Base-by-base conservation (phyloP, 495 filamentous ascomycete species). In the Apiosordaria backusii region DNA sequence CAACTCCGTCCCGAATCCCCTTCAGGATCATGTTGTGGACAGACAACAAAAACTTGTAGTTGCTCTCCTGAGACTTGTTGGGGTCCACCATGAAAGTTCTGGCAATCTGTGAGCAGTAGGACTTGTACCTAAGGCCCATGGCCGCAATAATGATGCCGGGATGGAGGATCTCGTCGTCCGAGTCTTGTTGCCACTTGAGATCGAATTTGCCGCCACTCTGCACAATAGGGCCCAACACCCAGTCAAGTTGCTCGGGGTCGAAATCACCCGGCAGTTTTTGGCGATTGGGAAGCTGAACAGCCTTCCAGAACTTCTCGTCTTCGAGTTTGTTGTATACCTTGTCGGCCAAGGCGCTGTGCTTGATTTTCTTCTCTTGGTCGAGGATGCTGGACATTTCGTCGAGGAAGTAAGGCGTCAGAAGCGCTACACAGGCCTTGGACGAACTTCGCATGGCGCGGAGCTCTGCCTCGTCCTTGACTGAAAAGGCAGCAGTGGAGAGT, bases 171-270 rank as follows among this genome's bases (percentile, higher is more conserved):
- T 89, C 91, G 60, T 90, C 86, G 70, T 97, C 91, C 4, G 92
- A 84, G 60, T 87, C 84, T 1, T 90, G 83, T 52, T 82, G 87
- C 67, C 94, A 84, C 70, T 89, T 91, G 40, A 99, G 80, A 75
- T 98, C 96, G 75, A 96, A 99, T 71, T 89, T 90, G 25, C 95
- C 95, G 70, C 96, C 95, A 73, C 95, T 98, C 79, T 97, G 93
- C 57, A 99, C 86, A 19, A 91, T 87, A n/a, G 95, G 95, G 1
- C 89, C 90, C 64, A 95, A 86, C 27, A 89, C 89, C 93, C 93
- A 99, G 76, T 99, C 95, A 22, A 99, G 87, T 68, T 97, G 91
- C 45, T 86, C 78, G n/a, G 90, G 81, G 75, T 99, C 95, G 70
- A 99, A 94, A 74, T 94, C 92, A 2, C 84, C 75, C 1, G 93